Base-by-base conservation (phyloP, 768 basidiomycete genomes). In the Favolaschia claudopus region DNA sequence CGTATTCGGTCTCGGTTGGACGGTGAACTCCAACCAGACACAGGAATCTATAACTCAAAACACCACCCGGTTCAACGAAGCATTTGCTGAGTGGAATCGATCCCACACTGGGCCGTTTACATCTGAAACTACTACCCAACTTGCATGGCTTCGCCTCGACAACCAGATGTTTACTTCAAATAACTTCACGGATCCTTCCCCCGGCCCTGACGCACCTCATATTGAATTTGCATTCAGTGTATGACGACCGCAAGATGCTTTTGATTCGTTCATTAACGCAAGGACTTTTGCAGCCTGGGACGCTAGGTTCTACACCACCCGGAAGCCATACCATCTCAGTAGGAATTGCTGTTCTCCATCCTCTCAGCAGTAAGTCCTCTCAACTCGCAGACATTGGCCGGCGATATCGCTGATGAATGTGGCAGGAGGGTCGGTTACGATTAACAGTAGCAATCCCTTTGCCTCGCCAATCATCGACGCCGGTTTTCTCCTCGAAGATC, bases 401-500 rank as follows among this genome's bases (percentile, higher is more conserved):
- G 24, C 19, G 28, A 7, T 33, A 7, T 32, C 36, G 27, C 40
- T n/a, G 19, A 29, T 42, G 20, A 33, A 31, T 46, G 42, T 19
- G 9, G 12, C 32, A 72, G 70, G 70, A 31, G 70, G 70, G 2
- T 58, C 58, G 5, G 31, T 72, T 7, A 63, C 56, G 7, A 55
- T 81, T 58, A 78, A 71, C 40, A 75, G 77, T 15, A 75, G 69
- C 27, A 65, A 74, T 60, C 70, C 79, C 15, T 81, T 80, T 68
- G 72, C 70, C 39, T 44, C 69, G 20, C 82, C 83, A 0, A 24
- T 70, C n/a, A 81, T 84, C 69, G 75, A 84, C 62, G 77, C 80
- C 0, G 75, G 76, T 42, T 76, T 82, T 70, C 73, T 78, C 15
- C 55, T 28, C 28, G 51, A 40, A 22, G 50, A 49, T 12, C 56